Percentiles rank a stretch among this genome's conserved stretches.
These are phyloP conservation scores for Leccinum disarticulatum DNA, from an alignment of 768 basidiomycete genomes.

Conservation along the genomic window DNA sequence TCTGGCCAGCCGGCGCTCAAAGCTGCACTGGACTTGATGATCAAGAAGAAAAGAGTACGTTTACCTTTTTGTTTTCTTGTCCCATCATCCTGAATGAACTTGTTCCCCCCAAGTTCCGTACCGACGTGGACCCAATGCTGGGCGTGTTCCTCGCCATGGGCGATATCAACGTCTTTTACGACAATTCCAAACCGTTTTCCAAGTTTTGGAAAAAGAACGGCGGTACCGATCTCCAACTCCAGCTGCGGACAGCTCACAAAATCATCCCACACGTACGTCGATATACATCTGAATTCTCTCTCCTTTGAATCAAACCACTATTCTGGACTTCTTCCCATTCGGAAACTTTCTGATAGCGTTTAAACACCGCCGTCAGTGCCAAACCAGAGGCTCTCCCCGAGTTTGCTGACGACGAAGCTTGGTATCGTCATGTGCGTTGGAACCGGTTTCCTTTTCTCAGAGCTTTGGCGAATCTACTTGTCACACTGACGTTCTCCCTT, in stretches of 20 bases:
- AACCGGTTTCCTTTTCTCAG: not conserved
- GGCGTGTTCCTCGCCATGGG: slow-evolving; percentile 9
- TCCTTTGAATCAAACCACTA: too few species aligned
- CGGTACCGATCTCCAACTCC: slow-evolving; percentile 22
- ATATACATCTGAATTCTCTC: not conserved
- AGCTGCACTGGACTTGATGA: slow-evolving; percentile 12
- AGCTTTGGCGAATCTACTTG: not conserved
- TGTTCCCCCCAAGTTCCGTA: slow-evolving; percentile 11
- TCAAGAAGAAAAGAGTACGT: slow-evolving; percentile 18
- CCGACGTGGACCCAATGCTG: not conserved
- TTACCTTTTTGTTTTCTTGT: not conserved
- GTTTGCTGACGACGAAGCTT: too few species aligned
- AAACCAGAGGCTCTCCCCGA: too few species aligned
- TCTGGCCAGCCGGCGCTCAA: slow-evolving; percentile 3
- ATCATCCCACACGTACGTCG: slow-evolving; percentile 42
- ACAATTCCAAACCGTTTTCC: slow-evolving; percentile 38
- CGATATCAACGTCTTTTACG: slow-evolving; percentile 30
- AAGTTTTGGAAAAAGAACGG: slow-evolving; percentile 34
- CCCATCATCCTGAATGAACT: slow-evolving; percentile 1
- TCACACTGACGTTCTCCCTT: not conserved
- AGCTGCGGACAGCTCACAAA: slow-evolving; percentile 27
- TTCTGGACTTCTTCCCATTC: too few species aligned
- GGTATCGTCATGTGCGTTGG: slow-evolving; percentile 17
- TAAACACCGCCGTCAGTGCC: too few species aligned
- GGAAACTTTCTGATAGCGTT: too few species aligned